Base-by-base conservation (phyloP, 805 yeast species). In the Naumovozyma dairenensis region DNA sequence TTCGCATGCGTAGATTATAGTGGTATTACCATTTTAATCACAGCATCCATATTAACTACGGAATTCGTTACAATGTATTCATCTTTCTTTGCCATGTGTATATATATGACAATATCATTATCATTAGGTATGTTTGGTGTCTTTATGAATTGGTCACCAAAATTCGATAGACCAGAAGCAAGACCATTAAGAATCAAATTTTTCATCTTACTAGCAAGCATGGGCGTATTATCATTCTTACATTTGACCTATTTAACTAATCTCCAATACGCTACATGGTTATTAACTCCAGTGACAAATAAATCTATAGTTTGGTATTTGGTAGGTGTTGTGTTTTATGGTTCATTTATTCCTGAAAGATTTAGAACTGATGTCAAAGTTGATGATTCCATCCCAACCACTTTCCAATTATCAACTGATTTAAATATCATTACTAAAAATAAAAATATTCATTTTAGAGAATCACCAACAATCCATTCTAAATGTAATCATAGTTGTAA, bases 1-100 rank as follows among this genome's bases (percentile, higher is more conserved):
- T 84, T 82, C 60, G 96, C 96, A 0, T 92, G 98, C 57, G 75
- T 87, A 28, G 98, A 89, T 62, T 89, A 89, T 58, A 80, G 94
- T 5, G 98, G 98, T 2, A 89, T 89, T 45, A 85, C 96, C 0
- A 70, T 86, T 10, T 63, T 92, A 43, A 87, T 89, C 46, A 80
- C 95, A 0, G 89, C 94, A 12, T 82, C 95, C 2, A 80, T 92
- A 29, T 63, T 92, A 29, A 74, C 94, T 4, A 79, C 89, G 0
- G 95, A 89, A 57, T 86, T 83, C 56, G 72, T 83, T 14, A 69
- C 87, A 2, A 67, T 89, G 33, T 77, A 73, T 51, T 44, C 44
- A 16, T 40, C 40, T 26, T 40, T 37, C 8, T 26, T 34, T 21
- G 31, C 45, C 2, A 45, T 51, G 48, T 8, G 38, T 4, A 19